These are phyloP conservation scores for Leccinellum rugosiceps DNA, from an alignment of 768 basidiomycete species.

Conservation along the genomic window DNA sequence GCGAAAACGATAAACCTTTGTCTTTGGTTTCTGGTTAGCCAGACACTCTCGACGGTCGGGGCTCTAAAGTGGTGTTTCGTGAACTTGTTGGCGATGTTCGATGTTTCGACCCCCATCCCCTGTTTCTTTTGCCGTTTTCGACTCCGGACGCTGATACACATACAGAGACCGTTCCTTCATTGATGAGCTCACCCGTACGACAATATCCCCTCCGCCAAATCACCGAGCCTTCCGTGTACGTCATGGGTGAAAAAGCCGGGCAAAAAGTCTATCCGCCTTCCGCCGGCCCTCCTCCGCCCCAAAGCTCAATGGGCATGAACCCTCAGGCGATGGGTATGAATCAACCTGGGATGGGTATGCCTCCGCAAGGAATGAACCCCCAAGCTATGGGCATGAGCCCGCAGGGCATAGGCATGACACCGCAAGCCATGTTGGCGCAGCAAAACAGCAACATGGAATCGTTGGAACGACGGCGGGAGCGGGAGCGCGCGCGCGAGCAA, in stretches of 20 bases:
- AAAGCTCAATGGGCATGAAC: conserved; percentile 25
- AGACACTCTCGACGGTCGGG: background rate
- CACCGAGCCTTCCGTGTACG: conserved; percentile 65
- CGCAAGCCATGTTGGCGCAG: conserved; percentile 66
- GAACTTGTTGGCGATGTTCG: background rate
- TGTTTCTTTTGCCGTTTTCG: conserved; percentile 4
- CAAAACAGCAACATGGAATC: conserved; percentile 73
- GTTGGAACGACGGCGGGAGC: conserved; percentile 59
- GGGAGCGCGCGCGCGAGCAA: conserved; percentile 52
- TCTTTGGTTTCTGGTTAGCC: background rate
- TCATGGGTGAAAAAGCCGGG: conserved; percentile 69
- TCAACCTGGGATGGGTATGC: conserved; percentile 23
- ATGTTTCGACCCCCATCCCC: background rate
- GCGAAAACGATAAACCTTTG: background rate
- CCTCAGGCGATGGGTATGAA: conserved; percentile 25
- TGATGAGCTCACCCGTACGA: conserved; percentile 62
- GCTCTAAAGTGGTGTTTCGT: background rate
- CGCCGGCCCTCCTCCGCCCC: conserved; percentile 30
- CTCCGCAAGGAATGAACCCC: conserved; percentile 25
- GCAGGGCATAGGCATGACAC: conserved; percentile 29
- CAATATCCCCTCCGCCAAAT: conserved; percentile 66
- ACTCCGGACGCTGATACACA: conserved; percentile 8
- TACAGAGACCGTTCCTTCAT: conserved; percentile 55
- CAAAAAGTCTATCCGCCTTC: conserved; percentile 54
- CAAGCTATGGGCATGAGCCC: conserved; percentile 23